Evolutionary conservation across 192 early-diverging fungal species (phyloP).

Genomic region (Chytriomyces sp.): DNA sequence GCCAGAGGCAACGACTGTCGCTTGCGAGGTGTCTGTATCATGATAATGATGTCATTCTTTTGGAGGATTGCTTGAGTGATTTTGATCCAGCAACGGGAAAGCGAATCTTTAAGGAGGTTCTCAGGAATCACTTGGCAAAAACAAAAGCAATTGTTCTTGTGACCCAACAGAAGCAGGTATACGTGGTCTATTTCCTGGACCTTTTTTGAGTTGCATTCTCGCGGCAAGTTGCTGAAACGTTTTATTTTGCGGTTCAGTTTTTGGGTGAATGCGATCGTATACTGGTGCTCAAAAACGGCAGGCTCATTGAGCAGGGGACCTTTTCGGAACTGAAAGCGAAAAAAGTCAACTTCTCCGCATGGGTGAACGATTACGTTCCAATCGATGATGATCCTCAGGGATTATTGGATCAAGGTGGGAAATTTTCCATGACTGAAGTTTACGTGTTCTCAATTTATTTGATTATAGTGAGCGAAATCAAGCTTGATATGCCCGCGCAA

Average conservation of each 20-base stretch:
- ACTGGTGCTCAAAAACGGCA: constrained; percentile 71
- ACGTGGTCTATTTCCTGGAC: constrained; percentile 1
- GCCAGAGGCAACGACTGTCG: constrained; percentile 50
- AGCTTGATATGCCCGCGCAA: constrained; percentile 20
- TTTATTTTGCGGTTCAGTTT: constrained; percentile 52
- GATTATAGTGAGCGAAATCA: constrained; percentile 46
- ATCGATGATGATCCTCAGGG: constrained; percentile 61
- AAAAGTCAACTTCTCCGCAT: constrained; percentile 69
- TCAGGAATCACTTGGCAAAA: constrained; percentile 43
- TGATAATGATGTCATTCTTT: constrained; percentile 68
- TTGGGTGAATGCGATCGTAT: constrained; percentile 61
- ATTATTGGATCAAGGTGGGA: constrained; percentile 42
- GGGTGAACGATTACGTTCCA: constrained; percentile 65
- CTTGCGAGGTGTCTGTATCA: constrained; percentile 65
- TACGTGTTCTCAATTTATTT: constrained; percentile 6
- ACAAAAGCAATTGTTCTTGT: constrained; percentile 69
- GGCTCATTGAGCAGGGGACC: constrained; percentile 61
- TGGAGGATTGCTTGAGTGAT: constrained; percentile 70
- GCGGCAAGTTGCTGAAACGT: background rate
- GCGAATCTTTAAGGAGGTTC: constrained; percentile 49
- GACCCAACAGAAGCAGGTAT: constrained; percentile 68
- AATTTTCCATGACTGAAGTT: background rate
- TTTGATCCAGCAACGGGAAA: constrained; percentile 53
- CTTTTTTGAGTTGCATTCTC: constrained; percentile 19
- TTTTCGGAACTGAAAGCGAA: constrained; percentile 65